Evolutionary conservation across 2,329 filamentous ascomycete genomes (phyloP).

Genomic region (Xylaria sp.): DNA sequence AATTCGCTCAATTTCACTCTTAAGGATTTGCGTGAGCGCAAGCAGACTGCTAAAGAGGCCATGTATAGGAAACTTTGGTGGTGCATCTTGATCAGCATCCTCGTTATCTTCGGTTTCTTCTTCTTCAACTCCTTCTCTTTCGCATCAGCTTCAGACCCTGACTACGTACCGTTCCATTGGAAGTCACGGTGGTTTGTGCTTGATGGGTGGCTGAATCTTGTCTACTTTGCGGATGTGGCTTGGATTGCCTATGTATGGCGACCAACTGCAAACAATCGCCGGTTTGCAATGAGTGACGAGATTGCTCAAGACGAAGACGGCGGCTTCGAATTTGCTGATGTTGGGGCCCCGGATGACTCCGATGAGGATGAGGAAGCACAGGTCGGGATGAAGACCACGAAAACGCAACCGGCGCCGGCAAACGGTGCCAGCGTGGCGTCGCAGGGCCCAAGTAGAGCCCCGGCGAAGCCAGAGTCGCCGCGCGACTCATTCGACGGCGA

Average conservation of each 20-base stretch:
- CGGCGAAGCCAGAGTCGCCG: constrained; percentile 61
- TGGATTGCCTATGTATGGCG: constrained; percentile 97
- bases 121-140: constrained; percentile 98
- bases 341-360: constrained; percentile 78
- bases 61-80: constrained; percentile 99
- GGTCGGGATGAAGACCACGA: constrained; percentile 55
- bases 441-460: constrained; percentile 41
- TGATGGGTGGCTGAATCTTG: constrained; percentile 96
- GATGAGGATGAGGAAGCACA: constrained; percentile 69
- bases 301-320: constrained; percentile 98
- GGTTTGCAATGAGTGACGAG: constrained; percentile 99
- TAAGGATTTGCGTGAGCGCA: constrained; percentile 94
- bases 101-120: constrained; percentile 98
- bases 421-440: constrained; percentile 35
- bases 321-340: constrained; percentile 90
- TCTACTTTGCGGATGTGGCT: constrained; percentile 92
- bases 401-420: constrained; percentile 39
- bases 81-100: constrained; percentile 90
- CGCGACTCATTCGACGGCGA: constrained; percentile 77
- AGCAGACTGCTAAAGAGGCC: constrained; percentile 89
- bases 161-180: constrained; percentile 97
- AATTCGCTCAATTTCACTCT: constrained; percentile 95
- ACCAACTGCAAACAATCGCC: constrained; percentile 93
- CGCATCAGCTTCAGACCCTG: constrained; percentile 82
- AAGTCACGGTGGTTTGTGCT: constrained; percentile 97